Percentiles rank a stretch among this genome's conserved stretches.
Evolutionary conservation across 805 yeast species (phyloP).

Genomic region (Komagataella kurtzmanii): DNA sequence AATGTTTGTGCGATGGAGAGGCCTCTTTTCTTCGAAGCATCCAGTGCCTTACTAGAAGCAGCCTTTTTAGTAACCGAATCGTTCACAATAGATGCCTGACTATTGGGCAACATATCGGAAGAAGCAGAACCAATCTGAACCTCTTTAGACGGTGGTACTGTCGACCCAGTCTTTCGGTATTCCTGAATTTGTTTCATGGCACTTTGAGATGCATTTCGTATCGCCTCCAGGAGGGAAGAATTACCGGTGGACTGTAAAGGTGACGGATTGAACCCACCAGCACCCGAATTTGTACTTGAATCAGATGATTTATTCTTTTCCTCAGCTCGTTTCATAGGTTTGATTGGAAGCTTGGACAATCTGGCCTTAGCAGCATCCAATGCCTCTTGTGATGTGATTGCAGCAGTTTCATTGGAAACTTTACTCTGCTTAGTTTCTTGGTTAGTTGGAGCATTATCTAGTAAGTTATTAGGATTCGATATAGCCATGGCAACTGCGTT

Average conservation of each 20-base stretch:
- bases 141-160: slow-evolving; percentile 1
- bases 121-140: neutral
- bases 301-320: neutral
- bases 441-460: slow-evolving; percentile 19
- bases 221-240: neutral
- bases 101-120: neutral
- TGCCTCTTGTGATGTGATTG: neutral
- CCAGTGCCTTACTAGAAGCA: neutral
- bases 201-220: neutral
- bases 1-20: slow-evolving; percentile 48
- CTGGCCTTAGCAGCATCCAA: neutral
- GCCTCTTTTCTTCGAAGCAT: slow-evolving; percentile 2
- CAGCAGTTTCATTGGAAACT: neutral
- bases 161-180: slow-evolving; percentile 6
- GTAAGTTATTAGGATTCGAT: slow-evolving; percentile 35
- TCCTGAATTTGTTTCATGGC: neutral
- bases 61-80: neutral
- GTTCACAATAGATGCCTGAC: neutral
- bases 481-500: slow-evolving; percentile 70
- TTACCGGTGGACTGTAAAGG: neutral
- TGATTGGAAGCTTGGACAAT: neutral
- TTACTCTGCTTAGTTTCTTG: neutral
- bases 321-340: neutral
- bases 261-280: neutral
- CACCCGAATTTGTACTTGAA: neutral